Evolutionary conservation across 768 basidiomycete genomes (phyloP), one percentile per base, ranked within the genome.

Genomic region (Tricholoma saponaceum): DNA sequence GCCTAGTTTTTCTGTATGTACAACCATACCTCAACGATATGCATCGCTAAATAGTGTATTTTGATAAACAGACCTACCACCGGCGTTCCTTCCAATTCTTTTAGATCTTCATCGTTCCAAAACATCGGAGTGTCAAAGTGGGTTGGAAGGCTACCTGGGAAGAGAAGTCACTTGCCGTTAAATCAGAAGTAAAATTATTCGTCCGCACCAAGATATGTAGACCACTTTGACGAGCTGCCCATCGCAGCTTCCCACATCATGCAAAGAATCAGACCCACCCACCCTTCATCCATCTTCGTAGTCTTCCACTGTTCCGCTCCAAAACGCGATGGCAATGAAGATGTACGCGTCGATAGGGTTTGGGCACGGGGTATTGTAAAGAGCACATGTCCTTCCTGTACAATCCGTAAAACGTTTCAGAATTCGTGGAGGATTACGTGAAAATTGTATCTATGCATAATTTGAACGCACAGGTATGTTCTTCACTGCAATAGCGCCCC

Each of bases 221-320:
- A 65, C 94, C 93, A 92, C 54, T 74, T 83, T 50, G 91, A 89
- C 18, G 75, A 66, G 3, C 73, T 56, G 0, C 85, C 85, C 60
- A 79, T 79, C 3, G 85, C 81, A 54, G 82, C 83, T 71, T 99
- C 97, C 90, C 92, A 97, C 90, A 98, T 92, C 86, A 99, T 89
- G 61, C 87, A 91, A 37, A 98, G 76, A 58, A 99, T 98, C 46
- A 98, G 73, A 3, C 89, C 89, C 1, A 81, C 76, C 97, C 97
- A 99, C 7, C 93, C 87, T 56, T 81, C 72, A 52, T 87, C 77
- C 57, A 98, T 70, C 18, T 74, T 71, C 56, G 75, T 69, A 22
- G 69, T 70, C 61, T 74, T 82, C 95, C 95, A 98, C 28, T 79
- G 80, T 10, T 78, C 76, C 6, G 72, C 52, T 16, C 88, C 85